A percentile compares a stretch with the other conserved stretches of the same genome.
phyloP scores from a whole-genome alignment of 345 rosid genomes.

The Raphanus sativus region DNA sequence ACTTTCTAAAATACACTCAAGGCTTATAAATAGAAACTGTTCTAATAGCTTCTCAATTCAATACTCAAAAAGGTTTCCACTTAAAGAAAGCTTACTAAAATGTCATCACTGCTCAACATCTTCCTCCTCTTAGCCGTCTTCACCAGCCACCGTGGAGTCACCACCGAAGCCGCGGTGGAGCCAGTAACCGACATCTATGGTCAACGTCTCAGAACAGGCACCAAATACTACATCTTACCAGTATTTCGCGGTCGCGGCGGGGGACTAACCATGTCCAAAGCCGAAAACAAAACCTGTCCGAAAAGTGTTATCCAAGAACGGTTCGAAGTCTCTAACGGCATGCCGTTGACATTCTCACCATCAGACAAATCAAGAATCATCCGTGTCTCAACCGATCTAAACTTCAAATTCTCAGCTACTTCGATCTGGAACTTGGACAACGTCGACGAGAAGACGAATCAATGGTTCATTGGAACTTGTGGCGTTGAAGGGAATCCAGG shows the following conservation, averaged over 20 bases:
- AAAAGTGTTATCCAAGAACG: conserved; percentile 31
- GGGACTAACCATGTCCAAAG: conserved; percentile 24
- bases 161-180: conserved; percentile 14
- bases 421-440: conserved; percentile 50
- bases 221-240: conserved; percentile 39
- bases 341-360: conserved; percentile 30
- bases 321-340: conserved; percentile 29
- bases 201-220: conserved; percentile 2
- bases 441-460: conserved; percentile 42
- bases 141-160: conserved; percentile 21
- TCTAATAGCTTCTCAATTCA: neutral
- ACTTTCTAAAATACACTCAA: neutral
- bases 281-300: conserved; percentile 26
- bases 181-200: conserved; percentile 26
- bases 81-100: conserved; percentile 16
- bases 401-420: conserved; percentile 47
- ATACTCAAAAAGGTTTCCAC: neutral
- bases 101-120: conserved; percentile 15
- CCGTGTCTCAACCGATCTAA: conserved; percentile 34
- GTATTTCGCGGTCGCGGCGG: conserved; percentile 39
- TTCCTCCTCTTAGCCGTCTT: conserved; percentile 16
- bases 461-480: conserved; percentile 48
- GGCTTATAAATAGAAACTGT: conserved; percentile 18
- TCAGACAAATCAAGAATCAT: conserved; percentile 22
- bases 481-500: conserved; percentile 70